phyloP scores from a whole-genome alignment of 352 stramenopile species.

The Pseudoperonospora humuli region DNA sequence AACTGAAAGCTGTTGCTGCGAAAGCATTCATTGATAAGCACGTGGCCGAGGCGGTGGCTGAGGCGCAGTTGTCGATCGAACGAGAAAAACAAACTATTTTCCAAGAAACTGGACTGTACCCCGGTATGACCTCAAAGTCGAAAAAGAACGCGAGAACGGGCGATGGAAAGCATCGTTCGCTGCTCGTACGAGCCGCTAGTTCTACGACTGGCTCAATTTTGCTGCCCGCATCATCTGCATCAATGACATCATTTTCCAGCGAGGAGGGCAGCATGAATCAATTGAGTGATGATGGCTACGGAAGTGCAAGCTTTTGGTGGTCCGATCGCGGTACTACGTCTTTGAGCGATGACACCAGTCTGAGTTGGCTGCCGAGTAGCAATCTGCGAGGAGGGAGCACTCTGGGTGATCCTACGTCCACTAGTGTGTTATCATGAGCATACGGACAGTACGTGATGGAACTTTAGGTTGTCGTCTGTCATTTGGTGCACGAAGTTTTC shows the following conservation, averaged over 20 bases:
- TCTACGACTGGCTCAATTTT: conserved; percentile 22
- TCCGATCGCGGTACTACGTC: conserved; percentile 32
- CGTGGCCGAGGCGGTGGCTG: conserved; percentile 49
- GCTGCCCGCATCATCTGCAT: conserved; percentile 17
- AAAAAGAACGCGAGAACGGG: conserved; percentile 23
- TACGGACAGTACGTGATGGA: conserved; percentile 22
- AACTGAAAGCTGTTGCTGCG: conserved; percentile 39
- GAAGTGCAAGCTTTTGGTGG: conserved; percentile 38
- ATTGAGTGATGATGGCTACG: conserved; percentile 33
- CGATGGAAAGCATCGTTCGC: conserved; percentile 13
- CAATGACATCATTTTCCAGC: conserved; percentile 24
- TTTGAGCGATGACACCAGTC: conserved; percentile 30
- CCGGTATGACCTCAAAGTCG: conserved; percentile 22
- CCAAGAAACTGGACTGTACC: conserved; percentile 56
- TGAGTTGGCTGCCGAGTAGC: conserved; percentile 33
- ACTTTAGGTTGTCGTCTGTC: conserved; percentile 26
- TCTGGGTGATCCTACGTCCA: too few relatives aligned
- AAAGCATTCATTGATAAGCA: conserved; percentile 76
- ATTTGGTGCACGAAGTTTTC: conserved; percentile 24
- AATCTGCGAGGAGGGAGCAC: conserved; percentile 23
- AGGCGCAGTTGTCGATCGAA: conserved; percentile 60
- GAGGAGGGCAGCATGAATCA: conserved; percentile 28
- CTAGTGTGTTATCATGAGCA: conserved; percentile 25
- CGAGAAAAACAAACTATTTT: conserved; percentile 58
- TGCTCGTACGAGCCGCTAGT: conserved; percentile 21